Percentiles rank a stretch among this genome's conserved stretches.
Conservation (phyloP, 306 rosid genomes). For the Sechiopsis laciniata region DNA sequence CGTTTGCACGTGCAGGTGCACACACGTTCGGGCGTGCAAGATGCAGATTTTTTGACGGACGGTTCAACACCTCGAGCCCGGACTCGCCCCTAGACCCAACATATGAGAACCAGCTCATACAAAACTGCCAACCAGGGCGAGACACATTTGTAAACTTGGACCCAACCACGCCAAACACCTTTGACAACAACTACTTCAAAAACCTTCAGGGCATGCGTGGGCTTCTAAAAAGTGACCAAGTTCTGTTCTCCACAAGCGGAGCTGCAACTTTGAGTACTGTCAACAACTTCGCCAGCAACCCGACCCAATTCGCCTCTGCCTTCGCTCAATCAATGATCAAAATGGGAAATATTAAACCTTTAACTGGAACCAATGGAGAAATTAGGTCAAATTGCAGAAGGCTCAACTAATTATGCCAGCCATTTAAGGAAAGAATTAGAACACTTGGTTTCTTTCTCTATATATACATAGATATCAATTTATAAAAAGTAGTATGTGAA, state of each 20-base stretch:
- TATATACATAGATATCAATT: no score
- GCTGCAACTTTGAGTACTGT: conserved; percentile 30
- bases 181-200: conserved; percentile 42
- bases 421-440: no score
- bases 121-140: conserved; percentile 24
- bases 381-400: conserved; percentile 38
- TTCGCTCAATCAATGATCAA: conserved; percentile 41
- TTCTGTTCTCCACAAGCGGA: conserved; percentile 31
- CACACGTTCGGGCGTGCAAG: conserved; percentile 44
- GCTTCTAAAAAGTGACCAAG: conserved; percentile 41
- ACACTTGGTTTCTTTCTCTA: no score
- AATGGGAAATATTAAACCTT: conserved; percentile 33
- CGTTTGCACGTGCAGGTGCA: conserved; percentile 24
- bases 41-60: conserved; percentile 14
- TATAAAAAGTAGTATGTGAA: background rate
- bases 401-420: conserved; percentile 15
- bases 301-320: conserved; percentile 28
- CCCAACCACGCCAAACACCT: conserved; percentile 29
- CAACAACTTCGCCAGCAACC: conserved; percentile 30
- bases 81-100: conserved; percentile 31
- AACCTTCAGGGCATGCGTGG: conserved; percentile 35
- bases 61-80: conserved; percentile 24
- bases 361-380: conserved; percentile 38
- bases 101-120: conserved; percentile 26
- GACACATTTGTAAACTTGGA: conserved; percentile 26